Conservation (phyloP, 2,329 filamentous ascomycete genomes). For the Sporothrix protearum region DNA sequence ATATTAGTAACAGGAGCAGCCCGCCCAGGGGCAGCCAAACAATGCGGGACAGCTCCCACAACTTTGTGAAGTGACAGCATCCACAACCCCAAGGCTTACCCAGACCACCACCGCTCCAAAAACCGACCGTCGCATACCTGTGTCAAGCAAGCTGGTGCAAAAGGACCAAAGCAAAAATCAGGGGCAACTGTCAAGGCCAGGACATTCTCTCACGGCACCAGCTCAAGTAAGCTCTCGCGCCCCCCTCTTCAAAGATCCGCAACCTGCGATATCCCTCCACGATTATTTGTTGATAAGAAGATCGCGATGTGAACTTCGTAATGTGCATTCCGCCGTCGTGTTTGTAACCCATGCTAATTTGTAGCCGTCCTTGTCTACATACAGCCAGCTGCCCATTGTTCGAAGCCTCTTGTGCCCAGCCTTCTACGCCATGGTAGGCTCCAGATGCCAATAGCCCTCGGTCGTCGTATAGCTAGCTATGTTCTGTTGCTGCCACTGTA, state of each 20-base stretch:
- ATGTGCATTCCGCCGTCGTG: not conserved
- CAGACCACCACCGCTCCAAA: not conserved
- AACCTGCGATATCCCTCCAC: not conserved
- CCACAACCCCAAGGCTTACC: not conserved
- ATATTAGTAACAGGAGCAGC: not conserved
- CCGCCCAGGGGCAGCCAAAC: constrained; percentile 5
- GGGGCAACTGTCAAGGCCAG: not conserved
- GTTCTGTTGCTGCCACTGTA: not conserved
- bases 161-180: not conserved
- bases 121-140: not conserved
- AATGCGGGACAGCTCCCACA: not conserved
- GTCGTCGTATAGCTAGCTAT: constrained; percentile 16
- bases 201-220: not conserved
- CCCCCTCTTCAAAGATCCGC: not conserved
- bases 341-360: not conserved
- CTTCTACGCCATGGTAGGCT: constrained; percentile 18
- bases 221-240: not conserved
- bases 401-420: not conserved
- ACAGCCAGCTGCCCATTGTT: not conserved
- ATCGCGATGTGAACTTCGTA: not conserved
- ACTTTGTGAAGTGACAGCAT: not conserved
- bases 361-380: not conserved
- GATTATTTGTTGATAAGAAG: not conserved
- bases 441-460: not conserved
- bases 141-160: not conserved